These are phyloP conservation scores for Rhodotorula sp. DNA, from an alignment of 1,284 basidiomycete species.

Conservation along the genomic window DNA sequence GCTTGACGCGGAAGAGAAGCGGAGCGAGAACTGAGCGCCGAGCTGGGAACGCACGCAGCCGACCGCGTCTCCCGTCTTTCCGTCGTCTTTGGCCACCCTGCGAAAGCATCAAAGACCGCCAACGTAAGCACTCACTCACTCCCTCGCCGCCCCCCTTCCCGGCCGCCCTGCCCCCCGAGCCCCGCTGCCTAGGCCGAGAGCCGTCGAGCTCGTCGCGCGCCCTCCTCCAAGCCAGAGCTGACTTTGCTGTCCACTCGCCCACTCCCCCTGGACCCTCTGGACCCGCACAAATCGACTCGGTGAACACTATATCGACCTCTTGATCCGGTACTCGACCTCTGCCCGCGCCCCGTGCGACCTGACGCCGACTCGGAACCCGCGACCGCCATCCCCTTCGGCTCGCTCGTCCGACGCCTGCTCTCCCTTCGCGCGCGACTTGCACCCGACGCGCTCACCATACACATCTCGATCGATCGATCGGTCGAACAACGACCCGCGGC, in stretches of 20 bases:
- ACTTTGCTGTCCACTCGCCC: background rate
- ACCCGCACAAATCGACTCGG: background rate
- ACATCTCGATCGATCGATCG: background rate
- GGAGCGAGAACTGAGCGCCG: background rate
- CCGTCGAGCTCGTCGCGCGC: background rate
- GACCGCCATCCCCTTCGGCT: background rate
- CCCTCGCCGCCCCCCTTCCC: background rate
- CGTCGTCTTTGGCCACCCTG: slow-evolving; percentile 8
- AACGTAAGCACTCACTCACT: background rate
- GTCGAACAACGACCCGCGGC: background rate
- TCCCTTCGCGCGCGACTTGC: background rate
- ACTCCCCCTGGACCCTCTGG: background rate
- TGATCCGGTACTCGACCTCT: background rate
- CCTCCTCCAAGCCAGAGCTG: background rate
- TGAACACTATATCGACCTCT: background rate
- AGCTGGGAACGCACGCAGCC: background rate
- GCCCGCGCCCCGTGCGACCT: background rate
- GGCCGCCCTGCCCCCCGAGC: background rate
- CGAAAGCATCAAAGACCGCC: slow-evolving; percentile 6
- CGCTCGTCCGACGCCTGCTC: background rate
- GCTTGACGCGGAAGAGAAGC: background rate
- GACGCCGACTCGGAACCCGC: background rate
- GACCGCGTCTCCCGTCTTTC: background rate
- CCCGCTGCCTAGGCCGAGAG: background rate
- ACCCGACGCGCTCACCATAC: background rate